Conservation (phyloP, 345 rosid species). For the Populus nigra region DNA sequence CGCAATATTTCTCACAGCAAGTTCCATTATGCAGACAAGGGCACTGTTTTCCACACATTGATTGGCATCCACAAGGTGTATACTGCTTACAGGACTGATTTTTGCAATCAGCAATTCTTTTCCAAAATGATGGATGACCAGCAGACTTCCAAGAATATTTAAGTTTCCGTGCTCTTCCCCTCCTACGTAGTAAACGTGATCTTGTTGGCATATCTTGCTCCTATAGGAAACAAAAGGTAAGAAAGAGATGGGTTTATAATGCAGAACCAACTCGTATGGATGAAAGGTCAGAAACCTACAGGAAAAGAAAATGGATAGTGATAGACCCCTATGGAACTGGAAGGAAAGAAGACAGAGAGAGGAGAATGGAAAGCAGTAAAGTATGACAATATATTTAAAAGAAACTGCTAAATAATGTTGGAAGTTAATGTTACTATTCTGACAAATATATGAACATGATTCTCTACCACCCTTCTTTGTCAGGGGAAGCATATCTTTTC, state of each 20-base stretch:
- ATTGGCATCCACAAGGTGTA: constrained; percentile 85
- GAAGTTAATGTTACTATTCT: not conserved
- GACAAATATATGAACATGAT: constrained; percentile 1
- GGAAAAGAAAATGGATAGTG: not conserved
- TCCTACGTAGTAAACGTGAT: constrained; percentile 52
- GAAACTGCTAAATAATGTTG: not conserved
- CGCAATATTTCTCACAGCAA: constrained; percentile 95
- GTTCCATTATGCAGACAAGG: constrained; percentile 64
- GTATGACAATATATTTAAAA: not conserved
- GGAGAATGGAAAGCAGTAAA: not conserved
- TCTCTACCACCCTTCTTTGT: constrained; percentile 5
- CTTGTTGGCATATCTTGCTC: constrained; percentile 69
- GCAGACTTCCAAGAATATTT: constrained; percentile 89
- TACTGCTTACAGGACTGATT: constrained; percentile 61
- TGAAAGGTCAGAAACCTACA: constrained; percentile 1
- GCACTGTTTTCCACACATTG: constrained; percentile 81
- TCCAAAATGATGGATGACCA: constrained; percentile 75
- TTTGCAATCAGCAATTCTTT: constrained; percentile 62
- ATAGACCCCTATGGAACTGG: not conserved
- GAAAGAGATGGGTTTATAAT: constrained; percentile 10
- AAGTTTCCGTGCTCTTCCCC: constrained; percentile 75
- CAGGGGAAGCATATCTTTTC: not conserved
- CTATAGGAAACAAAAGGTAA: constrained; percentile 34
- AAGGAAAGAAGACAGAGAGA: not conserved
- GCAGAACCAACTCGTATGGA: not conserved